These are phyloP conservation scores for Hypsizygus marmoreus DNA, from an alignment of 768 basidiomycete genomes.

Conservation along the genomic window DNA sequence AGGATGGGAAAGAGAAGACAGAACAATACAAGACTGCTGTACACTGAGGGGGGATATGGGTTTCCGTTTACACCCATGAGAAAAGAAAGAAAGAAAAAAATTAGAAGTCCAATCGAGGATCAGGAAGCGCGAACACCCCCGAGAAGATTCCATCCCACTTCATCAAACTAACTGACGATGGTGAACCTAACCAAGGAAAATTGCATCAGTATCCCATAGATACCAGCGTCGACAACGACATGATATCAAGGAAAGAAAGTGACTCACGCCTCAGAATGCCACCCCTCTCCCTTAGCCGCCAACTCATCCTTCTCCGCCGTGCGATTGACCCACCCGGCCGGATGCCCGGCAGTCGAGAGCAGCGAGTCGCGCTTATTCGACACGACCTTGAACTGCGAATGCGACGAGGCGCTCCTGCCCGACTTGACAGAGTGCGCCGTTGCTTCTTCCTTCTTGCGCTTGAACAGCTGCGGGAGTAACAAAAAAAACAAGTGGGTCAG, in stretches of 20 bases:
- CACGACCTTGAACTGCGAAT: slow-evolving; percentile 81
- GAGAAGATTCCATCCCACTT: too few species aligned
- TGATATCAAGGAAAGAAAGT: background rate
- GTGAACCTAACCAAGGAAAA: too few species aligned
- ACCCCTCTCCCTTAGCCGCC: slow-evolving; percentile 33
- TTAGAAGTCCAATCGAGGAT: too few species aligned
- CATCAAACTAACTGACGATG: too few species aligned
- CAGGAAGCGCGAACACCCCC: too few species aligned
- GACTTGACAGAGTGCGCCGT: slow-evolving; percentile 23
- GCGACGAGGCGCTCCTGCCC: slow-evolving; percentile 18
- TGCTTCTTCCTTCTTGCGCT: slow-evolving; percentile 50
- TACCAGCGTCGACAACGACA: background rate
- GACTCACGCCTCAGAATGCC: slow-evolving; percentile 47
- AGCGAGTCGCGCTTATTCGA: slow-evolving; percentile 70
- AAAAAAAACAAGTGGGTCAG: background rate
- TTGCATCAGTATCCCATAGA: background rate
- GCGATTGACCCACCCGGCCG: slow-evolving; percentile 73
- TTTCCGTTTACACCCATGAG: too few species aligned
- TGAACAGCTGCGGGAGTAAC: slow-evolving; percentile 49
- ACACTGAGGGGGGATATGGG: too few species aligned
- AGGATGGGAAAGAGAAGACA: too few species aligned
- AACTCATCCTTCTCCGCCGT: slow-evolving; percentile 41
- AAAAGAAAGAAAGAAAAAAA: too few species aligned
- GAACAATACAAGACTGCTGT: too few species aligned
- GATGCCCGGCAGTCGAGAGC: slow-evolving; percentile 62